These are phyloP conservation scores for Cladosporium austrohemisphaericum DNA, from an alignment of 2,329 filamentous ascomycete species.

Conservation along the genomic window DNA sequence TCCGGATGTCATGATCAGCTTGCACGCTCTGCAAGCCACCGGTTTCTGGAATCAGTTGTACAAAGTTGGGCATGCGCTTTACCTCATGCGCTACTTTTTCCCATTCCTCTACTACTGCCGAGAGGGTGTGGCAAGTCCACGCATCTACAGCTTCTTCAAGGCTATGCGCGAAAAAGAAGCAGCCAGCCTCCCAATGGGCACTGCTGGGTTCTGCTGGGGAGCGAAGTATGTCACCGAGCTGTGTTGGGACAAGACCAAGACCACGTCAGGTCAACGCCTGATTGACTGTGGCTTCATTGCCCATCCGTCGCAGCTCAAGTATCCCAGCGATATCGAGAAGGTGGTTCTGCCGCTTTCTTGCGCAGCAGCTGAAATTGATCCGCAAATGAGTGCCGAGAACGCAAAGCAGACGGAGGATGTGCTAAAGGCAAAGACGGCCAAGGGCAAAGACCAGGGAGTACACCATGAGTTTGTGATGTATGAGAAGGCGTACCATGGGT, in stretches of 20 bases:
- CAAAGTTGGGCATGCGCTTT: conserved; percentile 29
- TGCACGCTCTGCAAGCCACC: conserved; percentile 29
- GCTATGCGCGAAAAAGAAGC: conserved; percentile 29
- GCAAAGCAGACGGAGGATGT: conserved; percentile 33
- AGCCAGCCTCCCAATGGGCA: conserved; percentile 30
- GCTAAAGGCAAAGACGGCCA: conserved; percentile 33
- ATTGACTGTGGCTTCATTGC: conserved; percentile 35
- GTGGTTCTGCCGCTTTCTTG: conserved; percentile 33
- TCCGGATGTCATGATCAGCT: conserved; percentile 26
- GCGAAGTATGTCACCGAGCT: conserved; percentile 34
- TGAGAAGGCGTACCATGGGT: conserved; percentile 36
- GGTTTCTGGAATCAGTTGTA: conserved; percentile 31
- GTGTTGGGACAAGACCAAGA: conserved; percentile 30
- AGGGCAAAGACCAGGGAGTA: conserved; percentile 31
- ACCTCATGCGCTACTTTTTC: conserved; percentile 23
- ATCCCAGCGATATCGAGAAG: conserved; percentile 34
- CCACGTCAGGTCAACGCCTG: conserved; percentile 29
- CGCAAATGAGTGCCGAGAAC: conserved; percentile 29
- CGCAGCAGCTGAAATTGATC: conserved; percentile 31
- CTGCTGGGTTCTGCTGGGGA: conserved; percentile 38
- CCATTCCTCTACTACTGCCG: conserved; percentile 28
- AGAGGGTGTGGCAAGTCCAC: conserved; percentile 25
- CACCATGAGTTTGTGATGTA: conserved; percentile 38
- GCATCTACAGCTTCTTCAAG: conserved; percentile 28
- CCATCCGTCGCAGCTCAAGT: conserved; percentile 34